phyloP scores from a whole-genome alignment of 768 basidiomycete genomes.

The Rhodotorula sphaerocarpa region DNA sequence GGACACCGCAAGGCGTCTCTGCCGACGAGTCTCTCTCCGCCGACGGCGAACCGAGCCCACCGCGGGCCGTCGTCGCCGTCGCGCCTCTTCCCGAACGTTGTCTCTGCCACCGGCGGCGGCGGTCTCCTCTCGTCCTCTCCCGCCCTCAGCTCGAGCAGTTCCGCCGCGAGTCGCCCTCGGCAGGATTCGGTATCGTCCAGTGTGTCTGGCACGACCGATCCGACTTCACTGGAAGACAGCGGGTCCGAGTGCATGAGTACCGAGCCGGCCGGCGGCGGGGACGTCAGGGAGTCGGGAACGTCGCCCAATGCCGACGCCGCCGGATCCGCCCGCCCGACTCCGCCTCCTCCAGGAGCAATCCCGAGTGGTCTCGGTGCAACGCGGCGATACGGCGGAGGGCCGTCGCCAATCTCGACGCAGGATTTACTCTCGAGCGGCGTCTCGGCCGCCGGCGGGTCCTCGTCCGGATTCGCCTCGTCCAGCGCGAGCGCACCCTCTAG shows the following conservation, averaged over 20 bases:
- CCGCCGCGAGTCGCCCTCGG: constrained; percentile 2
- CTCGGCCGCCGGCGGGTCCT: background rate
- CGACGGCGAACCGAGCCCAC: background rate
- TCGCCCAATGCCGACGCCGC: background rate
- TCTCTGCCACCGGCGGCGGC: background rate
- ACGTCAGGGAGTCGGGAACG: background rate
- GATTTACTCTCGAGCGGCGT: constrained; percentile 1
- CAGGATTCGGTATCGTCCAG: constrained; percentile 30
- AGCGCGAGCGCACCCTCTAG: constrained; percentile 18
- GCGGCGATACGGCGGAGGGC: background rate
- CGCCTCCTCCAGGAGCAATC: background rate
- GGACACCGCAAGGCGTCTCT: background rate
- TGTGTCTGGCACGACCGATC: constrained; percentile 22
- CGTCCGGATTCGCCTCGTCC: background rate
- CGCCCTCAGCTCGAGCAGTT: constrained; percentile 16
- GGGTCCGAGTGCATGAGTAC: constrained; percentile 17
- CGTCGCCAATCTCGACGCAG: background rate
- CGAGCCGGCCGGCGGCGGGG: constrained; percentile 11
- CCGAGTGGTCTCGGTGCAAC: background rate
- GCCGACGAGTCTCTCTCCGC: background rate
- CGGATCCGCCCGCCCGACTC: background rate
- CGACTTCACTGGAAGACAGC: constrained; percentile 25
- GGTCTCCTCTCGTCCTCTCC: constrained; percentile 14
- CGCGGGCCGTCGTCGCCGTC: background rate
- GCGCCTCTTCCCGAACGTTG: background rate